These are phyloP conservation scores for Cinchona pubescens DNA, from an alignment of 257 asterid species.

Conservation along the genomic window DNA sequence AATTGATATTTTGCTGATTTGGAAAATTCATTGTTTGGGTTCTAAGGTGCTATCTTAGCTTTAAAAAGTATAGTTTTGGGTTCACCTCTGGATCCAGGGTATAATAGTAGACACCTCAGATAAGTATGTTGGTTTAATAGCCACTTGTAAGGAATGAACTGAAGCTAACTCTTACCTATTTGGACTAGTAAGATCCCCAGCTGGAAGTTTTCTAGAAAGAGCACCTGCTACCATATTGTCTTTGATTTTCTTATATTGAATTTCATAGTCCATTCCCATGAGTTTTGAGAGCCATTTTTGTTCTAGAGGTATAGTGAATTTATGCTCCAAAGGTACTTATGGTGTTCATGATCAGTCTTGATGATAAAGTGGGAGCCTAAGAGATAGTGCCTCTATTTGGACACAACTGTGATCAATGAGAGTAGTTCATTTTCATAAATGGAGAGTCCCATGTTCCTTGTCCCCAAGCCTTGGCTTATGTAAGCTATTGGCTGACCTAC, in stretches of 20 bases:
- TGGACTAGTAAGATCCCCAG: too few relatives aligned
- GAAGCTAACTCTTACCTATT: too few relatives aligned
- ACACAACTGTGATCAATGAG: not conserved
- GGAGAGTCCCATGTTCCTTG: not conserved
- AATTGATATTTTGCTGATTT: too few relatives aligned
- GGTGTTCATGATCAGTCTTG: not conserved
- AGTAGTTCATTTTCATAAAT: constrained; percentile 10
- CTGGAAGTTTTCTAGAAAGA: too few relatives aligned
- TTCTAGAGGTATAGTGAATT: not conserved
- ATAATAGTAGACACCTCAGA: too few relatives aligned
- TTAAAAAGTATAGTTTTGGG: too few relatives aligned
- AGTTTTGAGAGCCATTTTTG: not conserved
- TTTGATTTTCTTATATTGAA: not conserved
- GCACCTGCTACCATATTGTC: constrained; percentile 6
- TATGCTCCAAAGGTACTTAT: not conserved
- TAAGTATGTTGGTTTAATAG: too few relatives aligned
- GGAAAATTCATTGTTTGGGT: too few relatives aligned
- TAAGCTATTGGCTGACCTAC: not conserved
- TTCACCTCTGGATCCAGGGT: too few relatives aligned
- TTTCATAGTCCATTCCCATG: constrained; percentile 4
- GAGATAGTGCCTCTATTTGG: constrained; percentile 1
- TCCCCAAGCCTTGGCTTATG: not conserved
- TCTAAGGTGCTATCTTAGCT: too few relatives aligned
- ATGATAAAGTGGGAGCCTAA: not conserved
- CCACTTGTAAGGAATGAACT: too few relatives aligned